A percentile compares a stretch with the other conserved stretches of the same genome.
These are phyloP conservation scores for Lentinula lateritia DNA, from an alignment of 768 basidiomycete genomes.

Conservation along the genomic window DNA sequence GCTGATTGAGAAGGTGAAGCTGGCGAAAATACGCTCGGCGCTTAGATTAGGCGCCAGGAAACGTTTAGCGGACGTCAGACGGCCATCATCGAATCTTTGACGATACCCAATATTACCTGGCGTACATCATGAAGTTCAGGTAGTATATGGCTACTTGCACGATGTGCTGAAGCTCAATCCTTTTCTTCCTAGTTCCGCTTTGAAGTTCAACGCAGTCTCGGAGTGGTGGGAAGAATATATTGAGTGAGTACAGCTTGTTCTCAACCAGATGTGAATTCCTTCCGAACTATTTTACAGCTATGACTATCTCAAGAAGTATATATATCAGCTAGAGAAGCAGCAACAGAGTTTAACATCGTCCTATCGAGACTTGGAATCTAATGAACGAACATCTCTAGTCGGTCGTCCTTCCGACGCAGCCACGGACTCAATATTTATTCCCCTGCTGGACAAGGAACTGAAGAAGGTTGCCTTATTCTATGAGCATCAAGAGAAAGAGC, in stretches of 20 bases:
- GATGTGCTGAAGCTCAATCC: too few species aligned
- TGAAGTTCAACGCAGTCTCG: too few species aligned
- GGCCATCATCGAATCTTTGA: too few species aligned
- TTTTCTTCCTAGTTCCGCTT: too few species aligned
- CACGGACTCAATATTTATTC: conserved; percentile 59
- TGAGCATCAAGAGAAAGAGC: conserved; percentile 64
- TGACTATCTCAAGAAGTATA: conserved; percentile 75
- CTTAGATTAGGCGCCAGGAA: too few species aligned
- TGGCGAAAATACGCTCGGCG: too few species aligned
- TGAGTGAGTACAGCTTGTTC: conserved; percentile 44
- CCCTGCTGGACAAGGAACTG: conserved; percentile 77
- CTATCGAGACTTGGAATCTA: conserved; percentile 57
- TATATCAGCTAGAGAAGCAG: conserved; percentile 82
- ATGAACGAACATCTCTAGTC: conserved; percentile 56
- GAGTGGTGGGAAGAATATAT: conserved; percentile 27
- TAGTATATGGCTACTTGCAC: too few species aligned
- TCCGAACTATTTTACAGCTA: conserved; percentile 43
- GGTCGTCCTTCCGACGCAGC: conserved; percentile 25
- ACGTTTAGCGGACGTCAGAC: too few species aligned
- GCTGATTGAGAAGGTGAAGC: too few species aligned
- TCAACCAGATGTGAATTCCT: not conserved
- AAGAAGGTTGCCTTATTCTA: conserved; percentile 81
- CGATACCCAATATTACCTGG: too few species aligned
- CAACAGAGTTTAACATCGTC: conserved; percentile 36
- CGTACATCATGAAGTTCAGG: too few species aligned